Evolutionary conservation across 2,329 filamentous ascomycete genomes (phyloP).

Genomic region (Alternaria longipes): DNA sequence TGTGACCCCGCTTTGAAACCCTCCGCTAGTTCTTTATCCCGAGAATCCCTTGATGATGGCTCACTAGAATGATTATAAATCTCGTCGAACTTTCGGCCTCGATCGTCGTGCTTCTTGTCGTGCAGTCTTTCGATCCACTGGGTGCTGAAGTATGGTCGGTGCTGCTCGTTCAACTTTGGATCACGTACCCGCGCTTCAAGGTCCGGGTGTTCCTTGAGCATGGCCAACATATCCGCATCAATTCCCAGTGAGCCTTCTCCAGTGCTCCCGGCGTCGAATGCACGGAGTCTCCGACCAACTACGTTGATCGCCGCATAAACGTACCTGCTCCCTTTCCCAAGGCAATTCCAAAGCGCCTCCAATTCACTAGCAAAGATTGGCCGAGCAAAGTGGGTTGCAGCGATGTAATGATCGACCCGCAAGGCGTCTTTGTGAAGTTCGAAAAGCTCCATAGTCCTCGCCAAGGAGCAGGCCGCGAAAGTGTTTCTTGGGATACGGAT

Average conservation of each 20-base stretch:
- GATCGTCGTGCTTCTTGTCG: background rate
- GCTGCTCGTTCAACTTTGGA: constrained; percentile 19
- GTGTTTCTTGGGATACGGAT: constrained; percentile 27
- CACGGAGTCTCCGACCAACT: constrained; percentile 6
- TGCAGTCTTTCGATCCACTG: constrained; percentile 7
- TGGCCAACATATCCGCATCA: constrained; percentile 10
- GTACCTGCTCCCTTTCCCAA: constrained; percentile 30
- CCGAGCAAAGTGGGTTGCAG: constrained; percentile 18
- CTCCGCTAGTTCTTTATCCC: no score
- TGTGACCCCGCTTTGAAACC: background rate
- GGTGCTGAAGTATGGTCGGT: constrained; percentile 16
- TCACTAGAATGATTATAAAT: background rate
- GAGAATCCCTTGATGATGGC: background rate
- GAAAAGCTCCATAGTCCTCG: constrained; percentile 28
- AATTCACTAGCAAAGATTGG: constrained; percentile 29
- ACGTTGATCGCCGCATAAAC: constrained; percentile 30
- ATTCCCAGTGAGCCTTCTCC: background rate
- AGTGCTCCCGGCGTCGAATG: constrained; percentile 1
- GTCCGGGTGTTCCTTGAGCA: constrained; percentile 12
- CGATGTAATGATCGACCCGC: constrained; percentile 28
- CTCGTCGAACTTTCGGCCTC: background rate
- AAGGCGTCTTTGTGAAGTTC: constrained; percentile 30
- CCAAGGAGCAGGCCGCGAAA: constrained; percentile 35
- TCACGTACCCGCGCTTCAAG: constrained; percentile 22
- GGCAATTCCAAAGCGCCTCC: constrained; percentile 30